phyloP scores from a whole-genome alignment of 768 basidiomycete species.

The Imleria badia region DNA sequence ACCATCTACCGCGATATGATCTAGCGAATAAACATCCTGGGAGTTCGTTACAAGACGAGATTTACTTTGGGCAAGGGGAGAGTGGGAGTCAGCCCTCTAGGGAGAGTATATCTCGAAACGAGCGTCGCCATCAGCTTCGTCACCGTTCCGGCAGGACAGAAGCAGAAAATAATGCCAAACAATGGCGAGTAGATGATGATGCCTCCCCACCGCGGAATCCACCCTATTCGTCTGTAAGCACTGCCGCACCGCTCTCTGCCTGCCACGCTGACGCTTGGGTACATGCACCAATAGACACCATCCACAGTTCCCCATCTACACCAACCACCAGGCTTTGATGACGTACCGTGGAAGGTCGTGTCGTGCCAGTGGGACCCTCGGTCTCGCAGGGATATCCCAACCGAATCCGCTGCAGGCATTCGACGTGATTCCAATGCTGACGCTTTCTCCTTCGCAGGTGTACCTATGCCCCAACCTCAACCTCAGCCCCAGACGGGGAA shows the following conservation, averaged over 20 bases:
- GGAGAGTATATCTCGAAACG: constrained; percentile 21
- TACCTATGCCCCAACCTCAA: no score
- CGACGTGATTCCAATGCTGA: no score
- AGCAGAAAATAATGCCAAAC: no score
- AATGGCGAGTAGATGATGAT: constrained; percentile 27
- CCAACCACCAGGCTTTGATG: constrained; percentile 13
- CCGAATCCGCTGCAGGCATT: constrained; percentile 10
- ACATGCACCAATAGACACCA: constrained; percentile 16
- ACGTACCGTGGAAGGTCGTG: constrained; percentile 34
- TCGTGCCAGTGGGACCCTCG: constrained; percentile 15
- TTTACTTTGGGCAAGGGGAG: no score
- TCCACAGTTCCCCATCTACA: constrained; percentile 8
- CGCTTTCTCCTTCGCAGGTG: no score
- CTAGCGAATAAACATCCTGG: constrained; percentile 26
- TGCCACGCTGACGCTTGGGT: constrained; percentile 4
- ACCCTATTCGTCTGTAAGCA: constrained; percentile 22
- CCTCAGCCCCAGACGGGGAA: no score
- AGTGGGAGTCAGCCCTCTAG: no score
- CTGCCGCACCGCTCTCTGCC: neutral
- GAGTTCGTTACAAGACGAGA: no score
- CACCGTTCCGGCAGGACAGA: constrained; percentile 18
- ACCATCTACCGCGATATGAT: constrained; percentile 33
- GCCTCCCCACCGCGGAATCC: constrained; percentile 15
- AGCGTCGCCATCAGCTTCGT: constrained; percentile 16
- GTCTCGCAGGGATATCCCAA: constrained; percentile 12